Evolutionary conservation across 768 basidiomycete species (phyloP), one percentile per base, ranked within the genome.

Genomic region (Inosperma sp.): DNA sequence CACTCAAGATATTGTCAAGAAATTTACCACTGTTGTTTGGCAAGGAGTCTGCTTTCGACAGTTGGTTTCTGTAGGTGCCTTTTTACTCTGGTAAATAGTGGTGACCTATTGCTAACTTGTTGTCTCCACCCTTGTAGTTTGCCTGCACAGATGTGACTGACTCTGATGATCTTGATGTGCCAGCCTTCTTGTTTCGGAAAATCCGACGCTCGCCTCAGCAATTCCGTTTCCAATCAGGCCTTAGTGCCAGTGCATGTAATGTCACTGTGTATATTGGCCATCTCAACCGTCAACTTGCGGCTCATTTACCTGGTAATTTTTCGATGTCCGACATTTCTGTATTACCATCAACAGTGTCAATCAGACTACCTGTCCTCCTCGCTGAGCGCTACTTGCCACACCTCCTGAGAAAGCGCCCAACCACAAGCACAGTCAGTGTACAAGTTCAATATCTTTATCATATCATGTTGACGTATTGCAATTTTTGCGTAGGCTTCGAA

Each of bases 31-130:
- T 4, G 39, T 16, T 5, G 12, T 58, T 12, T 59, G 54, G 52
- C 47, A 40, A 21, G 55, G 55, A 2, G 39, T 52, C 13, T 45
- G 33, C 3, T 17, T 59, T 33, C 49, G 49, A n/a, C 46, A 41
- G 21, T 19, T 59, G 0, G 21, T 56, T 6, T 4, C 14, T 36
- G 57, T 58, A 49, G 19, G 56, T 25, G 2, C 27, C 12, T 12
- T 33, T 22, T 22, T 52, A 14, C 3, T 8, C 39, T 22, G 31
- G 23, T 17, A n/a, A 13, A 29, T n/a, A 8, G 19, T 9, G 4
- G 13, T 5, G 6, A 41, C 40, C 23, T 17, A 3, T 41, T 23
- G 22, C 5, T 17, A 5, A 6, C 2, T 13, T 42, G n/a, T 22
- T 9, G n/a, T 7, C 2, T 23, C 13, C 8, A 23, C 8, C 3